These are phyloP conservation scores for Oenanthe javanica DNA, from an alignment of 140 eudicot species.

Conservation along the genomic window DNA sequence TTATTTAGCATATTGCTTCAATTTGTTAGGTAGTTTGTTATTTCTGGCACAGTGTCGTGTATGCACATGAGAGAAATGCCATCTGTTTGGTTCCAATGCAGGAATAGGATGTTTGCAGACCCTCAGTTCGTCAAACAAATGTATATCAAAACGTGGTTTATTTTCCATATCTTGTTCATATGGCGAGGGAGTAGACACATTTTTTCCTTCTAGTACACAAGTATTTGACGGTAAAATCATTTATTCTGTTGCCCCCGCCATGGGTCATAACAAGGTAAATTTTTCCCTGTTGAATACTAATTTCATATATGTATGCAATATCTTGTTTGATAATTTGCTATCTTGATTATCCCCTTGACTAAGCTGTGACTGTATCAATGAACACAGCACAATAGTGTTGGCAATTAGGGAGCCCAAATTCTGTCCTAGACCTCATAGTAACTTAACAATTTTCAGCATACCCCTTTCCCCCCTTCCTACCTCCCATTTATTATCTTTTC, in stretches of 20 bases:
- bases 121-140: constrained; percentile 17
- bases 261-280: constrained; percentile 83
- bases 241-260: constrained; percentile 77
- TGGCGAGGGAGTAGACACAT: constrained; percentile 17
- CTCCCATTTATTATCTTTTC: too few species aligned
- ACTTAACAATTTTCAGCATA: too few species aligned
- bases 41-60: constrained; percentile 19
- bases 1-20: background rate
- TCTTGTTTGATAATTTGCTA: too few species aligned
- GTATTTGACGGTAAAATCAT: constrained; percentile 47
- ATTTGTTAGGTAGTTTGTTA: constrained; percentile 24
- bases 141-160: constrained; percentile 10
- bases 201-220: constrained; percentile 24
- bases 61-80: constrained; percentile 13
- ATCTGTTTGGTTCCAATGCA: constrained; percentile 4
- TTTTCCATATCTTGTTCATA: constrained; percentile 34
- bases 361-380: too few species aligned
- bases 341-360: too few species aligned
- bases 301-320: background rate
- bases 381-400: too few species aligned
- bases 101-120: constrained; percentile 21
- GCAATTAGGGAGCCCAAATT: too few species aligned
- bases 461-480: too few species aligned
- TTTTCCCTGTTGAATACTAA: background rate
- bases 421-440: too few species aligned